Evolutionary conservation across 2,329 filamentous ascomycete species (phyloP), one percentile per base, ranked within the genome.

Genomic region (Xylariaceae sp.): DNA sequence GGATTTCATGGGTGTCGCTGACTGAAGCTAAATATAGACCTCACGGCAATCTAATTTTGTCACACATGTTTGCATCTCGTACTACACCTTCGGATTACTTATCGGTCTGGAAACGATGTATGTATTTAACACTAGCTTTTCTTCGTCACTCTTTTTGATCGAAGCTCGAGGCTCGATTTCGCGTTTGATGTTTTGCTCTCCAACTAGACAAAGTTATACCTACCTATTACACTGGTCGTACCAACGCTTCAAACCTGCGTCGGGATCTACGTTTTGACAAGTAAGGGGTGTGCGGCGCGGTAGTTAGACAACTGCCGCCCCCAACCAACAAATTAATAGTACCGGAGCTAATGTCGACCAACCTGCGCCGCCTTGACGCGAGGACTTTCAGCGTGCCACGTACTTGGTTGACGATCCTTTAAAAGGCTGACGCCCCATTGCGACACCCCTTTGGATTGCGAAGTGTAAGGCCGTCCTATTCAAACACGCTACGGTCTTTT

Each of bases 1-100:
- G 32, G 14, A 37, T 37, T 7, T 37, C 49, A 50, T 56, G 50
- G 12, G n/a, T 43, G 20, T 48, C 37, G n/a, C 10, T 16, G 20
- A 21, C 43, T 18, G 57, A 55, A 50, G 57, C 52, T 62, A 58
- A 56, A 62, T 62, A 53, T 60, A 60, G 56, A 60, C 61, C 61
- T 64, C 61, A 42, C 59, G 61, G 61, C 48, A 52, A 56, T 54
- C 52, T 18, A 21, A 20, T 20, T 50, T 20, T 16, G 32, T 37
- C 14, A 37, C 32, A n/a, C 19, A 7, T 20, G 23, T 14, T 48
- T 40, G 20, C 19, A 29, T 47, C 32, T 37, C 32, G 9, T 37
- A 10, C 14, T 12, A 12, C 32, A 37, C 32, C n/a, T 37, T 16
- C 3, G 32, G 9, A 14, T 10, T 7, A 12, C 32, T 37, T 7